Conservation (phyloP, 2,329 filamentous ascomycete species). For the Colletotrichum agaves region DNA sequence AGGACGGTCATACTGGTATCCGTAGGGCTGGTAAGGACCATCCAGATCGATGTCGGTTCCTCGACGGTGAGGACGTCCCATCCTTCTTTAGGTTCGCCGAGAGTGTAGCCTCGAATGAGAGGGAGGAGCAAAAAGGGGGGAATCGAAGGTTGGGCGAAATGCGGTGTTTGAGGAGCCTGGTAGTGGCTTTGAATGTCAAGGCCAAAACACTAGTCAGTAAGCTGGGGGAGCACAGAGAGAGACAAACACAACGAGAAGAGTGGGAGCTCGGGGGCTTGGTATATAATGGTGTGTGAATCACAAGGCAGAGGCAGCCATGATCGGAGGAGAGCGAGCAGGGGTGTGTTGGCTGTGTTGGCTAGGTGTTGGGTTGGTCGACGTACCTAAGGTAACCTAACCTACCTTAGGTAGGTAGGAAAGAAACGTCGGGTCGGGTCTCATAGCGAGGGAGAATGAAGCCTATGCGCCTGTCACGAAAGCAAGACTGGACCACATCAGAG, state of each 20-base stretch:
- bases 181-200: not conserved
- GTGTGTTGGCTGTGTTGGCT: not conserved
- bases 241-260: not conserved
- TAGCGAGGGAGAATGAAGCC: not conserved
- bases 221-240: not conserved
- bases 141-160: not conserved
- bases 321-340: not conserved
- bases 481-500: not conserved
- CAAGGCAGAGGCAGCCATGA: not conserved
- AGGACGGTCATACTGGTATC: conserved; percentile 10
- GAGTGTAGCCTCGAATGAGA: not conserved
- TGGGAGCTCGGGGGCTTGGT: not conserved
- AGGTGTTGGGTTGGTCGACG: not conserved
- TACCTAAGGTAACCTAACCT: not conserved
- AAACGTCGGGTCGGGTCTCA: not conserved
- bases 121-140: not conserved
- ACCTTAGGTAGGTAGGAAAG: no score
- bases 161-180: not conserved
- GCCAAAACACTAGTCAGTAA: not conserved
- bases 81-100: conserved; percentile 8
- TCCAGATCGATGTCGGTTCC: conserved; percentile 18
- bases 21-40: conserved; percentile 2
- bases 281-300: conserved; percentile 7
- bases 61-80: conserved; percentile 24
- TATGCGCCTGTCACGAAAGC: not conserved